Evolutionary conservation across 2,329 filamentous ascomycete species (phyloP), one percentile per base, ranked within the genome.

Genomic region (Westerdykella sp.): DNA sequence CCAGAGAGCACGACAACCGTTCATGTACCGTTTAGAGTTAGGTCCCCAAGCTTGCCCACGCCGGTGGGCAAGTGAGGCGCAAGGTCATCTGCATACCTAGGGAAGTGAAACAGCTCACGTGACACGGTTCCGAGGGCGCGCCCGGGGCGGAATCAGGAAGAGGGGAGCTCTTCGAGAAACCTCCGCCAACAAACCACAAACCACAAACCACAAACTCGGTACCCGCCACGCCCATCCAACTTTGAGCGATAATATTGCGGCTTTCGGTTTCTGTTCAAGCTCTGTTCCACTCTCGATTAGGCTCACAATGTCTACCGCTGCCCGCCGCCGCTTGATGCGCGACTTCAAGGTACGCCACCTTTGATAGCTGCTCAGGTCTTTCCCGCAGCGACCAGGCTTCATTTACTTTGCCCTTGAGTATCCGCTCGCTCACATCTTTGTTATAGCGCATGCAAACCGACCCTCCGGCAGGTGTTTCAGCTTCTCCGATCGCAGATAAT

Each of bases 381-480:
- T 14, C 23, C 18, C 12, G 14, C 7, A 41, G 6, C 38, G 6
- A 14, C 12, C 15, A 3, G 21, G 18, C 34, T 25, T 12, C 13
- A 28, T 4, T 15, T 15, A 3, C 25, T 21, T 7, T 35, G 56
- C 48, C 39, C 25, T 34, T 31, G 18, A 22, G 5, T 22, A 25
- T 13, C 15, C 32, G 30, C 43, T 43, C 32, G 30, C 43, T 43
- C 37, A 48, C 42, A 37, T 28, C 32, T 30, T 9, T 16, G 31
- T 13, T 48, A 45, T 65, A 95, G 90, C 89, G 93, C 70, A 98
- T 98, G 91, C 93, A 98, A 74, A 97, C 91, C 37, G 93, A 98
- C 65, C 93, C 93, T 67, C 93, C 93, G 9, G 91, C 91, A 40
- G 93, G 93, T 45, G 91, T 98, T 41, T 97, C 91, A 53, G 93